A percentile compares a stretch with the other conserved stretches of the same genome.
Evolutionary conservation across 768 basidiomycete genomes (phyloP).

Genomic region (Floccularia luteovirens): DNA sequence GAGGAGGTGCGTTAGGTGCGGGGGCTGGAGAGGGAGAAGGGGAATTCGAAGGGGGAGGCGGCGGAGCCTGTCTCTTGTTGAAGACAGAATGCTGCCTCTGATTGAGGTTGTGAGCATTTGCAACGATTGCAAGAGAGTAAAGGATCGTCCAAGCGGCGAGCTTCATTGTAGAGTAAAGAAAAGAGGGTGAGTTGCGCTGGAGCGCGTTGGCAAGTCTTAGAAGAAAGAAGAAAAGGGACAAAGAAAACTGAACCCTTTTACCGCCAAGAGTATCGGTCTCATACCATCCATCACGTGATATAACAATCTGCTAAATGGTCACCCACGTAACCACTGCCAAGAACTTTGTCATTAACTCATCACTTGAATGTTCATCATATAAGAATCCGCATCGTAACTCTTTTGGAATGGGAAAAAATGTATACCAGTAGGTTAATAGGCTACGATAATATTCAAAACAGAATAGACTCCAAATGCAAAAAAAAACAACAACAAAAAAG

Average conservation of each 20-base stretch:
- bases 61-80: slow-evolving; percentile 4
- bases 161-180: slow-evolving; percentile 1
- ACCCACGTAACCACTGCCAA: too few species aligned
- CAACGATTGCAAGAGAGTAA: neutral
- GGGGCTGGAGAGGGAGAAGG: slow-evolving; percentile 8
- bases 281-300: too few species aligned
- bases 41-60: slow-evolving; percentile 7
- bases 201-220: slow-evolving; percentile 5
- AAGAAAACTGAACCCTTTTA: slow-evolving; percentile 3
- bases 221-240: slow-evolving; percentile 11
- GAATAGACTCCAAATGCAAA: too few species aligned
- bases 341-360: too few species aligned
- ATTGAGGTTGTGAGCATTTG: neutral
- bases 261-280: neutral
- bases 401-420: too few species aligned
- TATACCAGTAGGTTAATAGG: too few species aligned
- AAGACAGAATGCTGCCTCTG: neutral
- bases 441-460: too few species aligned
- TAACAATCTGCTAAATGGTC: too few species aligned
- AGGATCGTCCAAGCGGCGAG: neutral
- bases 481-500: too few species aligned
- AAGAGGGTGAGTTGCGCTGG: slow-evolving; percentile 3
- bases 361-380: too few species aligned
- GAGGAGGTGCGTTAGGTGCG: slow-evolving; percentile 7
- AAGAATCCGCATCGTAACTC: too few species aligned